Percentiles rank a stretch among this genome's conserved stretches.
Evolutionary conservation across 2,329 filamentous ascomycete genomes (phyloP).

Genomic region (Calonectria ilicicola): DNA sequence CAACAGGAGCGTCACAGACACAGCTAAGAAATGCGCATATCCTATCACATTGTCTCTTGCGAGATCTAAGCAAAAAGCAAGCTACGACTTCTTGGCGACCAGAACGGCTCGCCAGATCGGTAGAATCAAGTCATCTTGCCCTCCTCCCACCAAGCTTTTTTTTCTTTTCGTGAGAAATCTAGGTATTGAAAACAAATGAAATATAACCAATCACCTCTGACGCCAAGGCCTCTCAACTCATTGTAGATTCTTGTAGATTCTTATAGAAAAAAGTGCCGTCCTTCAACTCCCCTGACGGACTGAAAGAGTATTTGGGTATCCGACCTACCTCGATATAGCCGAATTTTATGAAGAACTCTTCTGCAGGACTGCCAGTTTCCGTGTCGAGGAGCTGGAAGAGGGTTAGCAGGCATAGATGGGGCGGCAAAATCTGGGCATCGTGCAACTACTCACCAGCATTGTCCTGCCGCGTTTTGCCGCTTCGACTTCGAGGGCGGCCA

Average conservation of each 20-base stretch:
- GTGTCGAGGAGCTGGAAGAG: conserved; percentile 62
- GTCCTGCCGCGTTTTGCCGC: conserved; percentile 61
- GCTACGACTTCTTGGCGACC: conserved; percentile 32
- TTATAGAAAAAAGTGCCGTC: conserved; percentile 71
- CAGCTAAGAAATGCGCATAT: not conserved
- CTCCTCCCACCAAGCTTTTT: conserved; percentile 23
- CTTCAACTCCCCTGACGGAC: conserved; percentile 60
- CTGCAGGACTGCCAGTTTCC: conserved; percentile 63
- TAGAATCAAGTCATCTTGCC: conserved; percentile 44
- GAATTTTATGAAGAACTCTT: conserved; percentile 65
- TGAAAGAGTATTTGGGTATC: conserved; percentile 65
- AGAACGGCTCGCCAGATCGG: conserved; percentile 30
- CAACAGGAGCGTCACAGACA: not conserved
- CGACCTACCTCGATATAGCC: conserved; percentile 68
- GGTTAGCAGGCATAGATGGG: not conserved
- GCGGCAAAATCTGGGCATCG: not conserved
- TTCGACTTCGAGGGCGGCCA: conserved; percentile 66
- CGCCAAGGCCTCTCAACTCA: conserved; percentile 5
- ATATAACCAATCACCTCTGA: not conserved
- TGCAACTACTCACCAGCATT: conserved; percentile 63
- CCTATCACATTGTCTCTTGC: conserved; percentile 22
- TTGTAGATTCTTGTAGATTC: conserved; percentile 51
- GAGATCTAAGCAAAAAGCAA: conserved; percentile 33
- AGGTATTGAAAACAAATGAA: conserved; percentile 21
- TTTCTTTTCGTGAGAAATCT: conserved; percentile 27